These are phyloP conservation scores for Tausonia pullulans DNA, from an alignment of 1,284 basidiomycete species.

Conservation along the genomic window DNA sequence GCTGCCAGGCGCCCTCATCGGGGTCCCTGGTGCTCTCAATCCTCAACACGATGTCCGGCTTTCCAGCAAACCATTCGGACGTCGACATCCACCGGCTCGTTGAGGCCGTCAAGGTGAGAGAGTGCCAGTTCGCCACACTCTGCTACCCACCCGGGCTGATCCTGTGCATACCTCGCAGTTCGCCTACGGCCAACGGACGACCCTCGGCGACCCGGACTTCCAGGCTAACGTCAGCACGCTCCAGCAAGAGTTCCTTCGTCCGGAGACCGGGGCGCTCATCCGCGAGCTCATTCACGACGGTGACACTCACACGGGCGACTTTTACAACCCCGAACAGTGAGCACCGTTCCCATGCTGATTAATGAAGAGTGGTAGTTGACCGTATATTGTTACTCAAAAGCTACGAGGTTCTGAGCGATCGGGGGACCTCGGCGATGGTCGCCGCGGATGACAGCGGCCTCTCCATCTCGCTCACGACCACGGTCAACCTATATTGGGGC, in stretches of 20 bases:
- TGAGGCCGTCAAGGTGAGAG: constrained; percentile 39
- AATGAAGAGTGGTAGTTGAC: not conserved
- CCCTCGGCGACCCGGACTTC: constrained; percentile 33
- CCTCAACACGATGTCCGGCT: constrained; percentile 20
- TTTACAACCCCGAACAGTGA: constrained; percentile 12
- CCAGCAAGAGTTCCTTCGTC: constrained; percentile 28
- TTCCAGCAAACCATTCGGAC: constrained; percentile 15
- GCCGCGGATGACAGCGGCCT: constrained; percentile 27
- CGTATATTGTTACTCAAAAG: constrained; percentile 9
- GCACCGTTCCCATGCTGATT: not conserved
- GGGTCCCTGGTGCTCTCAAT: constrained; percentile 24
- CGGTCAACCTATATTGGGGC: constrained; percentile 29
- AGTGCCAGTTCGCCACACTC: too few species aligned
- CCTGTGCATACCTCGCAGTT: constrained; percentile 28
- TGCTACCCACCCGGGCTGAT: constrained; percentile 19
- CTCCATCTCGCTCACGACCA: constrained; percentile 29
- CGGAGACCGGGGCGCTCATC: not conserved
- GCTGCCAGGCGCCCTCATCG: constrained; percentile 29
- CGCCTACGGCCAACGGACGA: constrained; percentile 35
- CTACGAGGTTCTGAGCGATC: constrained; percentile 23
- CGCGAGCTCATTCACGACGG: constrained; percentile 1
- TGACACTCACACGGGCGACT: constrained; percentile 3
- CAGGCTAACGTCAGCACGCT: constrained; percentile 32
- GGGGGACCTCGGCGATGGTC: constrained; percentile 31
- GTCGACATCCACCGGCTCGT: constrained; percentile 36